Percentiles rank a stretch among this genome's conserved stretches.
Evolutionary conservation across 805 yeast species (phyloP).

Genomic region (Ogataea populi-albae): DNA sequence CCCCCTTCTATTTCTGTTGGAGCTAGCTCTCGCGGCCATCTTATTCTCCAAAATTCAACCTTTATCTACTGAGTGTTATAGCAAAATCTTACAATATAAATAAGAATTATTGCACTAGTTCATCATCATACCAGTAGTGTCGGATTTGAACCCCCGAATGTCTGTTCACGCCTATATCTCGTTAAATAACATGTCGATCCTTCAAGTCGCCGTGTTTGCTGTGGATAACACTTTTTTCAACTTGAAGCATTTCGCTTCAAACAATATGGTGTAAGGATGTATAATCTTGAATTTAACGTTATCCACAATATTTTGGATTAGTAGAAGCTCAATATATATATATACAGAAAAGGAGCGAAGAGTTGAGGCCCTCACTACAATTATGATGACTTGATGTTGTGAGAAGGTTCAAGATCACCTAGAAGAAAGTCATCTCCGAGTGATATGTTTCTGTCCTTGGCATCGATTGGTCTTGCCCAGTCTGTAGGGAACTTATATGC

Average conservation of each 20-base stretch:
- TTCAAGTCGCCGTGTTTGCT: too few species aligned
- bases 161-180: background rate
- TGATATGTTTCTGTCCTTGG: conserved; percentile 47
- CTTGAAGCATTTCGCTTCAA: too few species aligned
- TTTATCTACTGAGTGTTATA: background rate
- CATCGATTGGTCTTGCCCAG: conserved; percentile 77
- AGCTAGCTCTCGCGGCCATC: conserved; percentile 27
- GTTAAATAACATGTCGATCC: too few species aligned
- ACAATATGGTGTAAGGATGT: conserved; percentile 13
- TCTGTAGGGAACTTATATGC: conserved; percentile 62
- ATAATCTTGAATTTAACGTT: too few species aligned
- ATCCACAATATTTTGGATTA: background rate
- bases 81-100: too few species aligned
- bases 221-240: too few species aligned
- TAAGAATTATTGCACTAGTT: too few species aligned
- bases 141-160: background rate
- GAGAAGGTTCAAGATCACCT: conserved; percentile 7
- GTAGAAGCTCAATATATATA: conserved; percentile 1
- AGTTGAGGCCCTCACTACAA: conserved; percentile 4
- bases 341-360: conserved; percentile 9
- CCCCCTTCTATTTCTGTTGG: conserved; percentile 22
- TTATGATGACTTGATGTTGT: conserved; percentile 4
- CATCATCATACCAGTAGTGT: too few species aligned
- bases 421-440: conserved; percentile 25
- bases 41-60: too few species aligned